Conservation (phyloP, 768 basidiomycete species). For the Hortiboletus campestris region DNA sequence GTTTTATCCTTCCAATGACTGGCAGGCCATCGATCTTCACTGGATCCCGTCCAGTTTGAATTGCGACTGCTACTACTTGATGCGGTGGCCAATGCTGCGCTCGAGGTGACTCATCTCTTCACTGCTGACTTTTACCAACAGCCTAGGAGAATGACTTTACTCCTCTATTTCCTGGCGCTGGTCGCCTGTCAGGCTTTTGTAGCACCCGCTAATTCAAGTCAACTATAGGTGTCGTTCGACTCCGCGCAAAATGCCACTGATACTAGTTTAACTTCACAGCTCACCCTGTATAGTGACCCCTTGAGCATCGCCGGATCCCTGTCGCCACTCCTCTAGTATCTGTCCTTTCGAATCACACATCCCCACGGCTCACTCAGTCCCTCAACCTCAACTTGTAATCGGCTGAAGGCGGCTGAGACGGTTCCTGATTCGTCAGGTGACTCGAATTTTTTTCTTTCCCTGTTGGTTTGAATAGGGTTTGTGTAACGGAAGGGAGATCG, state of each 20-base stretch:
- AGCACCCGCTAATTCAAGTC: constrained; percentile 12
- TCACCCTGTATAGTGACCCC: background rate
- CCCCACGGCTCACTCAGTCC: background rate
- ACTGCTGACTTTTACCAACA: background rate
- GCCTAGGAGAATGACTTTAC: constrained; percentile 4
- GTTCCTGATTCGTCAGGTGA: no score
- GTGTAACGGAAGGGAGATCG: no score
- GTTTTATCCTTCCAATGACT: background rate
- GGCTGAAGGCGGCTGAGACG: no score
- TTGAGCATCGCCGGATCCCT: background rate
- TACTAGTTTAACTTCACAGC: background rate
- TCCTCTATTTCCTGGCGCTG: constrained; percentile 17
- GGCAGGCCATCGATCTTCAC: background rate
- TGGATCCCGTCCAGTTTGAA: constrained; percentile 31
- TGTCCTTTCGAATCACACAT: background rate
- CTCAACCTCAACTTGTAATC: no score
- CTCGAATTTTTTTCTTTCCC: no score
- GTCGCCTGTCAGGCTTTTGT: constrained; percentile 6
- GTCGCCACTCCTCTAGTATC: background rate
- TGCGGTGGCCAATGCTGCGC: no score
- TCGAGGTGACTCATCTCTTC: background rate
- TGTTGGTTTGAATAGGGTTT: no score
- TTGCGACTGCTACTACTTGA: background rate
- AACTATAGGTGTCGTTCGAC: background rate
- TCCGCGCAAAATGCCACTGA: background rate